Evolutionary conservation across 345 rosid species (phyloP).

Genomic region (Hibiscus tridactylites): DNA sequence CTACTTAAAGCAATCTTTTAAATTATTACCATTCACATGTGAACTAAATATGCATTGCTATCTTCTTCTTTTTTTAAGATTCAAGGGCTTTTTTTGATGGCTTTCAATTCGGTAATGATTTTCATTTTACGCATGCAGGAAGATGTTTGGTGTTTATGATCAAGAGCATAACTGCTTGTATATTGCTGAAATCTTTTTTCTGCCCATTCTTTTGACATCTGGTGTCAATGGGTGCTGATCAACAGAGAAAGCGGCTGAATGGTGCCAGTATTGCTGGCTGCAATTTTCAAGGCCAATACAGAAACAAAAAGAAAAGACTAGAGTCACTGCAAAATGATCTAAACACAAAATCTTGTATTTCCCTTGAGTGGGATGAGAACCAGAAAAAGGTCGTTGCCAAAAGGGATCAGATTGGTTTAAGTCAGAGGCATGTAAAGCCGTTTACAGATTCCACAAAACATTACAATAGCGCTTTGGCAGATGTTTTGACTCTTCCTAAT

Average conservation of each 20-base stretch:
- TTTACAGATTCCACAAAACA: constrained; percentile 36
- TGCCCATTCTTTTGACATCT: constrained; percentile 19
- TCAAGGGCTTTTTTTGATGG: background rate
- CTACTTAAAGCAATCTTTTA: background rate
- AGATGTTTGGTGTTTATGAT: background rate
- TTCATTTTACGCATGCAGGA: constrained; percentile 20
- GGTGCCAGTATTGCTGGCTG: constrained; percentile 25
- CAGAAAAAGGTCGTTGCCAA: constrained; percentile 59
- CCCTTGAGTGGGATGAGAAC: constrained; percentile 33
- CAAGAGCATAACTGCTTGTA: background rate
- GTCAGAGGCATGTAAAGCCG: constrained; percentile 55
- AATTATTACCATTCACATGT: background rate
- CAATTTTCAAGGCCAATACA: constrained; percentile 48
- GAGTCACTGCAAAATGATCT: constrained; percentile 35
- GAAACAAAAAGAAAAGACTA: constrained; percentile 55
- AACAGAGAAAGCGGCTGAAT: constrained; percentile 51
- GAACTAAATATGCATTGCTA: background rate
- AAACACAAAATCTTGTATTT: constrained; percentile 53
- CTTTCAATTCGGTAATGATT: constrained; percentile 3
- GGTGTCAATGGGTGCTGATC: constrained; percentile 65
- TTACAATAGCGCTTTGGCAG: constrained; percentile 42
- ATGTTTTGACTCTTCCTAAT: constrained; percentile 51
- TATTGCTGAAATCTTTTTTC: constrained; percentile 7
- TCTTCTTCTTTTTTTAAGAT: background rate
- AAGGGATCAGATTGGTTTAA: constrained; percentile 76